These are phyloP conservation scores for Phanerochaete sordida DNA, from an alignment of 768 basidiomycete species.

Conservation along the genomic window DNA sequence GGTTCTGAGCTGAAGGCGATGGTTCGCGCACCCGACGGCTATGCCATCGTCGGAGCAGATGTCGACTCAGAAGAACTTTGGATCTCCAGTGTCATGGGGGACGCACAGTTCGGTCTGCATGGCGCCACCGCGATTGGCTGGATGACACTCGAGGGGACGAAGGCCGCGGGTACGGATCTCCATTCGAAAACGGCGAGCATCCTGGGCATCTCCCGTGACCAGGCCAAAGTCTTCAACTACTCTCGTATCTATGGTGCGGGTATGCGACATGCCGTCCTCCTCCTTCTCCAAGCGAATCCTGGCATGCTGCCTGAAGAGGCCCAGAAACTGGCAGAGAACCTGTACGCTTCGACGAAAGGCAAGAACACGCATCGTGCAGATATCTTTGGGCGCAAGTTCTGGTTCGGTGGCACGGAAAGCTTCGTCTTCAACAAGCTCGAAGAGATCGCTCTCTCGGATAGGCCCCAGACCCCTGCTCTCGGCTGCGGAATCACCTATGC, in stretches of 20 bases:
- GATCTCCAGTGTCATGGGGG: conserved; percentile 99
- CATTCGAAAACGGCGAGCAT: conserved; percentile 96
- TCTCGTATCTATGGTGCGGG: conserved; percentile 99
- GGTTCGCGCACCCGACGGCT: conserved; percentile 91
- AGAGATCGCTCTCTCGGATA: conserved; percentile 84
- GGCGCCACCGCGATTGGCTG: conserved; percentile 96
- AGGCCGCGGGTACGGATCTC: conserved; percentile 89
- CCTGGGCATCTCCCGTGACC: conserved; percentile 87
- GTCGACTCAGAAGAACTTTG: conserved; percentile 99
- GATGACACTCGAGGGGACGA: conserved; percentile 99
- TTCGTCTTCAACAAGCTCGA: conserved; percentile 98
- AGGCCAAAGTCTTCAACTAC: conserved; percentile 98
- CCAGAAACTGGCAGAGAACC: conserved; percentile 71
- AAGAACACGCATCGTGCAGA: conserved; percentile 75
- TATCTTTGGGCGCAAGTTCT: conserved; percentile 80
- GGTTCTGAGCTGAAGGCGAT: conserved; percentile 98
- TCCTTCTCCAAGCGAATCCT: conserved; percentile 83
- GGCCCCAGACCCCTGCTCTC: conserved; percentile 88
- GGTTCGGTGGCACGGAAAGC: conserved; percentile 96
- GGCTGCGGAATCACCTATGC: conserved; percentile 94
- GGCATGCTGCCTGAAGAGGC: conserved; percentile 77
- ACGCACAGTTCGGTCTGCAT: conserved; percentile 95
- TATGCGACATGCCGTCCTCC: conserved; percentile 86
- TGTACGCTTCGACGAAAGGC: conserved; percentile 94
- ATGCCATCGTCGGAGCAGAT: conserved; percentile 94